Evolutionary conservation across 139 green algal genomes (phyloP).

Genomic region (Spirogloea muscicola): DNA sequence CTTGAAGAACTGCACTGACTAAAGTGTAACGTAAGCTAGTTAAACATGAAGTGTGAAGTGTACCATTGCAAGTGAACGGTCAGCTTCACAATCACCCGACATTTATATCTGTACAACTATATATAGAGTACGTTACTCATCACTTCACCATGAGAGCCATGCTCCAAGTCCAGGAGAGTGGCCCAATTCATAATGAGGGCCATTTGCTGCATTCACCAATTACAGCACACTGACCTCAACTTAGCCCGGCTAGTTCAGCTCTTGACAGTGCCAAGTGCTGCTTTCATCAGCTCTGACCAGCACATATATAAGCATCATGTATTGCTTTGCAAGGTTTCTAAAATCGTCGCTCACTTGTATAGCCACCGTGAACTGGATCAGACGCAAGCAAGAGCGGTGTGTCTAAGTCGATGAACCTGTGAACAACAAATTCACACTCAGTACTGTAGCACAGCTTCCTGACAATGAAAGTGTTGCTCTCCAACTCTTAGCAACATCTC

Average conservation of each 20-base stretch:
- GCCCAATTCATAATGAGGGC: background rate
- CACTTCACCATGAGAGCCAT: too few species aligned
- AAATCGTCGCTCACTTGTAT: background rate
- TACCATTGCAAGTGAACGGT: too few species aligned
- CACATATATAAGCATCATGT: background rate
- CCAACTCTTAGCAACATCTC: too few species aligned
- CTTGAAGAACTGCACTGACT: too few species aligned
- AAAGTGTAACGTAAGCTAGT: too few species aligned
- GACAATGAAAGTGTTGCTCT: too few species aligned
- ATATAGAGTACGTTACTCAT: too few species aligned
- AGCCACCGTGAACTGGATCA: constrained; percentile 20
- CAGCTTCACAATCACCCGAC: too few species aligned
- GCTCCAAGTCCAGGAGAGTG: background rate
- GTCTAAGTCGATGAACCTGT: constrained; percentile 35
- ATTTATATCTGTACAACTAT: too few species aligned
- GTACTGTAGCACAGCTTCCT: too few species aligned
- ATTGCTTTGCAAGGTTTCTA: background rate
- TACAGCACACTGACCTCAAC: too few species aligned
- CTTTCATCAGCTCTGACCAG: background rate
- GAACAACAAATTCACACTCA: background rate
- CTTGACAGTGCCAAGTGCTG: background rate
- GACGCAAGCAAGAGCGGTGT: constrained; percentile 31
- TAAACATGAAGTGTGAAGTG: too few species aligned
- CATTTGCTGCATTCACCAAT: background rate
- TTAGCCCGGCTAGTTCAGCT: background rate